These are phyloP conservation scores for Penicillium maclennaniae DNA, from an alignment of 495 filamentous ascomycete species.

Conservation along the genomic window DNA sequence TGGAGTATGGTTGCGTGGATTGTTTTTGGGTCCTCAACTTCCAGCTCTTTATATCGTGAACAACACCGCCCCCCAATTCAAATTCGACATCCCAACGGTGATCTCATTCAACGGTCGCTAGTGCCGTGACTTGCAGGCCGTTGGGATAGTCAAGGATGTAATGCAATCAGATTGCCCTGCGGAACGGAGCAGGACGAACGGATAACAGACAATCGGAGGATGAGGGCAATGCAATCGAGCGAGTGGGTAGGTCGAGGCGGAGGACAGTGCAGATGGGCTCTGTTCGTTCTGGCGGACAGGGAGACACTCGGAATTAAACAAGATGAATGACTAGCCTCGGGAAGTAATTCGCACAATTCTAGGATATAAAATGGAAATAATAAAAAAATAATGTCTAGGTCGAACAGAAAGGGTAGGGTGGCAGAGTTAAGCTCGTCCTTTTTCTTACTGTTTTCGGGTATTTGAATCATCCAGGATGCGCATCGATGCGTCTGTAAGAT, in stretches of 20 bases:
- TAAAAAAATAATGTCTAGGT: not conserved
- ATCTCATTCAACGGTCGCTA: not conserved
- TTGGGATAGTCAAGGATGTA: conserved; percentile 1
- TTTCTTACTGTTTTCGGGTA: not conserved
- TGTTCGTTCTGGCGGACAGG: conserved; percentile 9
- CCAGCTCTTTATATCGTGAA: not conserved
- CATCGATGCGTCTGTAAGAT: conserved; percentile 11
- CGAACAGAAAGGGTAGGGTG: not conserved
- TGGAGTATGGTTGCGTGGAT: not conserved
- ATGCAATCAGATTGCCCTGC: conserved; percentile 20
- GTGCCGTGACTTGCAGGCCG: conserved; percentile 1
- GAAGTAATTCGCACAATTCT: not conserved
- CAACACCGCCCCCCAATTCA: not conserved
- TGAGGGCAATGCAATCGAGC: conserved; percentile 13
- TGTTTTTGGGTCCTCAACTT: not conserved
- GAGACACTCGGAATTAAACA: not conserved
- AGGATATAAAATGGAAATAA: not conserved
- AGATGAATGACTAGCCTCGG: not conserved
- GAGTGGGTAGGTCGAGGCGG: conserved; percentile 6
- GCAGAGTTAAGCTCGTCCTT: not conserved
- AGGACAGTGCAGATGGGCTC: conserved; percentile 1
- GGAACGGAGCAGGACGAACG: conserved; percentile 25
- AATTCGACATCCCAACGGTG: conserved; percentile 4
- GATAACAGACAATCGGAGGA: conserved; percentile 13
- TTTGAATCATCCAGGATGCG: conserved; percentile 1